Percentiles rank a stretch among this genome's conserved stretches.
Conservation (phyloP, 2,329 filamentous ascomycete species). For the Plenodomus biglobosus region DNA sequence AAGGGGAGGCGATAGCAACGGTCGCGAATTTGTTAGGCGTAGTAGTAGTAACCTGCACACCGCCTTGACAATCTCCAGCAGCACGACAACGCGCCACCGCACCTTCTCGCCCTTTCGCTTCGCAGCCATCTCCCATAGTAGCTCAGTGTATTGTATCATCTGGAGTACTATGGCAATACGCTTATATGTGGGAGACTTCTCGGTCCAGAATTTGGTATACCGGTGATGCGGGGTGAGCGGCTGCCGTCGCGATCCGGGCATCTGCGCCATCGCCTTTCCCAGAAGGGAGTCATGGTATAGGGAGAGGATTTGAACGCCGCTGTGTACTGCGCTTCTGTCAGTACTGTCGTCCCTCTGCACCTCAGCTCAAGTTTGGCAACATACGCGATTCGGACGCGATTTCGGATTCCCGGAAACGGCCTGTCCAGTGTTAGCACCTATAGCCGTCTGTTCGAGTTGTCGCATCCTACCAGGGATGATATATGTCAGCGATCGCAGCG, state of each 20-base stretch:
- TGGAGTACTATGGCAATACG: slow-evolving; percentile 80
- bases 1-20: slow-evolving; percentile 78
- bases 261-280: slow-evolving; percentile 61
- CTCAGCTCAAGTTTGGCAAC: slow-evolving; percentile 24
- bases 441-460: background rate
- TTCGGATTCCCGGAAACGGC: slow-evolving; percentile 87
- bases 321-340: slow-evolving; percentile 62
- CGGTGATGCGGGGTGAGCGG: slow-evolving; percentile 61
- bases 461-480: slow-evolving; percentile 74
- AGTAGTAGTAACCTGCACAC: slow-evolving; percentile 78
- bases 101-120: slow-evolving; percentile 79
- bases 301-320: slow-evolving; percentile 83
- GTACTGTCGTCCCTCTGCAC: slow-evolving; percentile 6
- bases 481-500: slow-evolving; percentile 88
- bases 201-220: slow-evolving; percentile 66
- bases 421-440: slow-evolving; percentile 47
- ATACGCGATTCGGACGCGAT: slow-evolving; percentile 84
- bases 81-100: slow-evolving; percentile 82
- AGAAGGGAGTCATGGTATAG: slow-evolving; percentile 92
- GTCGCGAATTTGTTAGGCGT: slow-evolving; percentile 78
- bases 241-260: slow-evolving; percentile 56
- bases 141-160: slow-evolving; percentile 90
- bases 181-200: slow-evolving; percentile 69
- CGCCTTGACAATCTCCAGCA: slow-evolving; percentile 85
- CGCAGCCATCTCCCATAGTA: slow-evolving; percentile 96